A percentile compares a stretch with the other conserved stretches of the same genome.
Evolutionary conservation across 495 filamentous ascomycete genomes (phyloP).

Genomic region (Opeltia flavorubescens): DNA sequence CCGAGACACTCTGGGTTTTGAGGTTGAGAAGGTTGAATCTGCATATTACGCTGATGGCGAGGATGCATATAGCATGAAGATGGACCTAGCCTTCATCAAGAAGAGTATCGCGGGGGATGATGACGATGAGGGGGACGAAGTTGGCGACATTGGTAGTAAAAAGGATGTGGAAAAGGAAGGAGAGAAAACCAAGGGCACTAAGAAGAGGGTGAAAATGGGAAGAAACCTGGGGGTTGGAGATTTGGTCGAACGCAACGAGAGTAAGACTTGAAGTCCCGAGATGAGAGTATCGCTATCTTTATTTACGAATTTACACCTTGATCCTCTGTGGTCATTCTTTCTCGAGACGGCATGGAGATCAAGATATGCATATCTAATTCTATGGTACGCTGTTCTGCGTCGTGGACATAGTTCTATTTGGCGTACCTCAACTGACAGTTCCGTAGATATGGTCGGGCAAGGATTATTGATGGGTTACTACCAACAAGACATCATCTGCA

Average conservation of each 20-base stretch:
- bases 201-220: conserved; percentile 65
- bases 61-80: conserved; percentile 88
- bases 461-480: too few relatives aligned
- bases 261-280: conserved; percentile 3
- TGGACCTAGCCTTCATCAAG: conserved; percentile 55
- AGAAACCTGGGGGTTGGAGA: conserved; percentile 69
- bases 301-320: too few relatives aligned
- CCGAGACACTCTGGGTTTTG: conserved; percentile 83
- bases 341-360: too few relatives aligned
- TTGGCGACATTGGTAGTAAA: conserved; percentile 37
- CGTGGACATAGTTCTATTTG: too few relatives aligned
- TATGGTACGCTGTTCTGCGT: too few relatives aligned
- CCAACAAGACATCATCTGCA: too few relatives aligned
- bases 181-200: conserved; percentile 28
- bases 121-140: conserved; percentile 40
- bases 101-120: conserved; percentile 27
- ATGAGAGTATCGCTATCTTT: too few relatives aligned
- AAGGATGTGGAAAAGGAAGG: conserved; percentile 19
- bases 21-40: conserved; percentile 73
- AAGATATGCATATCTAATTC: too few relatives aligned
- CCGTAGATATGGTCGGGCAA: too few relatives aligned
- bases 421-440: too few relatives aligned
- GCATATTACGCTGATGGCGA: conserved; percentile 99
- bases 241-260: conserved; percentile 28
- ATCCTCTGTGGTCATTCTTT: too few relatives aligned